These are phyloP conservation scores for Bromus sterilis DNA, from an alignment of 176 grass and related monocot species.

Conservation along the genomic window DNA sequence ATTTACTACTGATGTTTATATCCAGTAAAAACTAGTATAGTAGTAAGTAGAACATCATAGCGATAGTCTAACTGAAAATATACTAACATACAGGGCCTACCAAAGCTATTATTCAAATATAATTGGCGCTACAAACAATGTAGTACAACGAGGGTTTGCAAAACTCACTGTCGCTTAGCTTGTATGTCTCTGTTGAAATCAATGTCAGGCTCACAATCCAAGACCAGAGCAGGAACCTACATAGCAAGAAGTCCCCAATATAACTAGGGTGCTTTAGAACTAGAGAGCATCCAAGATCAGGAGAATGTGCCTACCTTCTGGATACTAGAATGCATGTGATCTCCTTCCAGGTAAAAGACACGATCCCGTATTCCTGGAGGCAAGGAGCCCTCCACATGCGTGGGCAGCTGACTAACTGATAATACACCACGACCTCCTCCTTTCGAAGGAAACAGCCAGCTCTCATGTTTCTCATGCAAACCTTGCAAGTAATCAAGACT, in stretches of 20 bases:
- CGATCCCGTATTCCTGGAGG: slow-evolving; percentile 74
- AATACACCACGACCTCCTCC: slow-evolving; percentile 41
- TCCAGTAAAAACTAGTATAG: neutral
- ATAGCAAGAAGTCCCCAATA: neutral
- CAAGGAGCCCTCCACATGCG: slow-evolving; percentile 45
- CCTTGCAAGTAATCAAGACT: slow-evolving; percentile 78
- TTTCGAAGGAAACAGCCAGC: slow-evolving; percentile 75
- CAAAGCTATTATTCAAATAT: neutral
- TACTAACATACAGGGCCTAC: neutral
- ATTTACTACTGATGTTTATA: neutral
- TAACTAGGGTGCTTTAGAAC: neutral
- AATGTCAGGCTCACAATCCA: slow-evolving; percentile 98
- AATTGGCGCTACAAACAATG: neutral
- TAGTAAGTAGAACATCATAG: neutral
- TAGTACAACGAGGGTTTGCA: neutral
- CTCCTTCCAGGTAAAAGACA: slow-evolving; percentile 83
- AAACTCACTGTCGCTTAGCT: slow-evolving; percentile 78
- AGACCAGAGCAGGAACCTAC: slow-evolving; percentile 81
- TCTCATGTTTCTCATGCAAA: slow-evolving; percentile 98
- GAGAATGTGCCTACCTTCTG: slow-evolving; percentile 51
- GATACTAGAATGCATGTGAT: slow-evolving; percentile 90
- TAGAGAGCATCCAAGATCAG: neutral
- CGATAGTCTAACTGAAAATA: neutral
- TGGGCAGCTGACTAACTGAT: slow-evolving; percentile 67
- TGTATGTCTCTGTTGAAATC: slow-evolving; percentile 86